Conservation (phyloP, 345 rosid species). For the Ceriops zippeliana region DNA sequence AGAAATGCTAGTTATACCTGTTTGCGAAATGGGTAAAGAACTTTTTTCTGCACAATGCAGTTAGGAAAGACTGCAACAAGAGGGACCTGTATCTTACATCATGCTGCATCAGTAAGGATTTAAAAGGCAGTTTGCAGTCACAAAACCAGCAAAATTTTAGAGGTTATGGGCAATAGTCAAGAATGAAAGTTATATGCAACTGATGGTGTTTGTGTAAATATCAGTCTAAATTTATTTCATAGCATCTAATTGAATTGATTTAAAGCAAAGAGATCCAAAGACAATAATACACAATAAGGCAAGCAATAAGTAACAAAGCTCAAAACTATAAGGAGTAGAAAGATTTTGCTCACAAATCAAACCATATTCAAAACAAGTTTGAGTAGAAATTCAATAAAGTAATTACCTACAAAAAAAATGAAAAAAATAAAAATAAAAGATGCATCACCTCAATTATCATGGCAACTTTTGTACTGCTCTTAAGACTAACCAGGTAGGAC, state of each 20-base stretch:
- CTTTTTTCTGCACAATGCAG: conserved; percentile 68
- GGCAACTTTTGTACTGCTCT: conserved; percentile 71
- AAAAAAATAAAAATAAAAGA: conserved; percentile 3
- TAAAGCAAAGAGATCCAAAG: background rate
- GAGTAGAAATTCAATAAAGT: background rate
- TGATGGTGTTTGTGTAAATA: too few relatives aligned
- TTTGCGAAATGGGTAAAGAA: conserved; percentile 73
- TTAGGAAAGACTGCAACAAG: conserved; percentile 82
- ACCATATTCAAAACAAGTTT: background rate
- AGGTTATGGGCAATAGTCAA: too few relatives aligned
- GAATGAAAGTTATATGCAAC: too few relatives aligned
- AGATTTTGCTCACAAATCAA: background rate
- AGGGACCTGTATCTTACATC: conserved; percentile 53
- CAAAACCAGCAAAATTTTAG: too few relatives aligned
- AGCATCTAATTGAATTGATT: background rate
- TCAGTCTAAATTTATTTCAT: too few relatives aligned
- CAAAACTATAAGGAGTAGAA: background rate
- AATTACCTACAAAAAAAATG: background rate
- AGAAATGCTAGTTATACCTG: conserved; percentile 44
- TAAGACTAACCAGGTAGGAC: conserved; percentile 69
- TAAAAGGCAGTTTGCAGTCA: conserved; percentile 3
- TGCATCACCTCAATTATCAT: conserved; percentile 65
- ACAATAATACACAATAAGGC: background rate
- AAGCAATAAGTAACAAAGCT: background rate
- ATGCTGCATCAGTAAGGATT: conserved; percentile 15